Evolutionary conservation across 164 flowering plant species (phyloP).

Genomic region (Aristolochia contorta): DNA sequence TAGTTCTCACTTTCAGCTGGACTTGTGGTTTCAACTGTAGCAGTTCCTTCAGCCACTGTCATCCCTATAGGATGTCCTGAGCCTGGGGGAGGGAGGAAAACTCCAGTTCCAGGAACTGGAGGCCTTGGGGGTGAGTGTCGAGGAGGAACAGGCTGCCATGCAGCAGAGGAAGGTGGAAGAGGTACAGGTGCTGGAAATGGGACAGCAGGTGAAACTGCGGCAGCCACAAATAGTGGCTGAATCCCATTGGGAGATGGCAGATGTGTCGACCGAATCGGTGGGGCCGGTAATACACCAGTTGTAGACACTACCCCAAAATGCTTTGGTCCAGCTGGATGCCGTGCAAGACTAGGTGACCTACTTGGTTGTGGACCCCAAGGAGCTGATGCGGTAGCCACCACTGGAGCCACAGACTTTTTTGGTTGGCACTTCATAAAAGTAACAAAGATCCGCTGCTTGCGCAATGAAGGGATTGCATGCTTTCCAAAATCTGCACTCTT

Average conservation of each 20-base stretch:
- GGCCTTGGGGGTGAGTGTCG: conserved; percentile 57
- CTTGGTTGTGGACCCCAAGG: conserved; percentile 52
- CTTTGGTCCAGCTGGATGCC: conserved; percentile 44
- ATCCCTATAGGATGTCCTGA: conserved; percentile 30
- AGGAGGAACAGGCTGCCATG: conserved; percentile 50
- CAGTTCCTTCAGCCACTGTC: conserved; percentile 18
- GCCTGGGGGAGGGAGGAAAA: conserved; percentile 81
- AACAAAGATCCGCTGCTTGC: conserved; percentile 64
- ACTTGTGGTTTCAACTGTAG: conserved; percentile 17
- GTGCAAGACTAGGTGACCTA: conserved; percentile 37
- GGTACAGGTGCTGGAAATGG: conserved; percentile 55
- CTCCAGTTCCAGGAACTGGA: conserved; percentile 84
- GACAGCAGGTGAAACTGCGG: conserved; percentile 43
- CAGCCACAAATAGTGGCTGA: conserved; percentile 47
- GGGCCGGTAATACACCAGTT: conserved; percentile 53
- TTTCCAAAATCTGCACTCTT: conserved; percentile 64
- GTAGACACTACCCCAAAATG: conserved; percentile 41
- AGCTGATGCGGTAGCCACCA: conserved; percentile 22
- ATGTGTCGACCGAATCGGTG: conserved; percentile 35
- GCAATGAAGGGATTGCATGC: conserved; percentile 57
- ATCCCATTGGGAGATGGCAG: conserved; percentile 45
- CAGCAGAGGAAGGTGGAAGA: conserved; percentile 42
- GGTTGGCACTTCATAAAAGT: conserved; percentile 62
- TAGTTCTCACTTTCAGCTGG: conserved; percentile 29
- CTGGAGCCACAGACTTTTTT: conserved; percentile 21